Percentiles rank a stretch among this genome's conserved stretches.
These are phyloP conservation scores for Suhomyces kilbournensis DNA, from an alignment of 805 yeast genomes.

Conservation along the genomic window DNA sequence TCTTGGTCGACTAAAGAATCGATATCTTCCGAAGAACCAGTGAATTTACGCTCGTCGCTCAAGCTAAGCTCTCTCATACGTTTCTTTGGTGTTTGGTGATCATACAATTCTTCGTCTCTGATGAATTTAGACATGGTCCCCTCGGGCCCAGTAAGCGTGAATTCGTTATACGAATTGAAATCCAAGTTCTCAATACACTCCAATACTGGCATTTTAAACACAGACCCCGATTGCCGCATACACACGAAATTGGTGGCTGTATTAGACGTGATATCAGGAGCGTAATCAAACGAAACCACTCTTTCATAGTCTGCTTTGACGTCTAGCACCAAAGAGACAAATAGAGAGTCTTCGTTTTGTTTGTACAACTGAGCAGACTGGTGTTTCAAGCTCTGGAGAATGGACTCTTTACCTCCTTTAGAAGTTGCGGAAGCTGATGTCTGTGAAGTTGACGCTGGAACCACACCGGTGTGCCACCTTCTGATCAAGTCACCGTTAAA, in stretches of 20 bases:
- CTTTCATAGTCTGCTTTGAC: constrained; percentile 73
- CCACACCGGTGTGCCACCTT: constrained; percentile 73
- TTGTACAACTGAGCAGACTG: constrained; percentile 37
- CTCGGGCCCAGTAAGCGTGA: constrained; percentile 56
- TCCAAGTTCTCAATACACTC: constrained; percentile 62
- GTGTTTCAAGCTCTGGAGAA: constrained; percentile 27
- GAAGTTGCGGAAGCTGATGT: neutral
- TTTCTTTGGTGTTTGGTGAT: neutral
- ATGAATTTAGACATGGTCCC: constrained; percentile 50
- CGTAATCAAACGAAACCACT: constrained; percentile 82
- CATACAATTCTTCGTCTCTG: constrained; percentile 17
- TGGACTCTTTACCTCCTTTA: constrained; percentile 6
- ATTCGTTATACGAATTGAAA: constrained; percentile 68
- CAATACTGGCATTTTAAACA: constrained; percentile 71
- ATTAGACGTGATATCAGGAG: constrained; percentile 48
- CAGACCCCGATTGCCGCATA: constrained; percentile 87
- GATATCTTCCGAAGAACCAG: constrained; percentile 21
- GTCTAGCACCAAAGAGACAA: constrained; percentile 75
- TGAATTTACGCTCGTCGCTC: constrained; percentile 9
- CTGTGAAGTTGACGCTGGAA: constrained; percentile 32
- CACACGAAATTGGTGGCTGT: constrained; percentile 70
- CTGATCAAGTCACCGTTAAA: constrained; percentile 76
- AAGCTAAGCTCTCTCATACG: neutral
- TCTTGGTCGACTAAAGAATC: constrained; percentile 34
- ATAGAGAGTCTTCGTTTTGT: constrained; percentile 54